Percentiles rank a stretch among this genome's conserved stretches.
These are phyloP conservation scores for Clavispora vitiphila DNA, from an alignment of 805 yeast genomes.

Conservation along the genomic window DNA sequence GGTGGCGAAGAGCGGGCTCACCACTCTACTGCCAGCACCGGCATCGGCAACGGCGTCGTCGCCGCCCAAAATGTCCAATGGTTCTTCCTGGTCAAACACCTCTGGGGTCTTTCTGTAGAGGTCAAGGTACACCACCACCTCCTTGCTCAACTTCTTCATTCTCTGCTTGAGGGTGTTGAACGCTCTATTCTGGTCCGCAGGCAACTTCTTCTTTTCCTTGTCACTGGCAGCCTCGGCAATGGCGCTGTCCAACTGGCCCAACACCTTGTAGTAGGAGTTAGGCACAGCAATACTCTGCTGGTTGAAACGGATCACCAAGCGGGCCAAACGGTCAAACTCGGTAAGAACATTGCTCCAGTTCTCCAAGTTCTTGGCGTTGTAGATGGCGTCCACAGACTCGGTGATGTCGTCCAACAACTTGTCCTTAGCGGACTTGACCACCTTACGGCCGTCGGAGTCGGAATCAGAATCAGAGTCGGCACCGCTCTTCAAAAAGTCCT, in stretches of 20 bases:
- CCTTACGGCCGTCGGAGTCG: constrained; percentile 72
- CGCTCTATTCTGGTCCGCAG: constrained; percentile 79
- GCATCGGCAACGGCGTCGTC: constrained; percentile 26
- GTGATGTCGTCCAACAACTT: constrained; percentile 86
- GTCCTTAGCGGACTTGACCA: constrained; percentile 90
- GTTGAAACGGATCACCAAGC: constrained; percentile 58
- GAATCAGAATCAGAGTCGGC: constrained; percentile 38
- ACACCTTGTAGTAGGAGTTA: constrained; percentile 57
- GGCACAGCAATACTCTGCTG: constrained; percentile 80
- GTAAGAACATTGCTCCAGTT: constrained; percentile 75
- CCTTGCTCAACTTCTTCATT: constrained; percentile 73
- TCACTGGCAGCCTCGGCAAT: constrained; percentile 46
- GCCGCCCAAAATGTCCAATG: constrained; percentile 34
- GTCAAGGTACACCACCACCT: constrained; percentile 55
- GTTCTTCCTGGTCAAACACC: constrained; percentile 56
- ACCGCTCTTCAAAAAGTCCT: constrained; percentile 39
- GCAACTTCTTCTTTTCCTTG: constrained; percentile 65
- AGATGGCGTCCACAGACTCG: constrained; percentile 59
- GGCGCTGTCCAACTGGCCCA: constrained; percentile 69
- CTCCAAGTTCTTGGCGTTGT: constrained; percentile 58
- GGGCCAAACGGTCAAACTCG: constrained; percentile 76
- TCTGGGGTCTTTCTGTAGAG: constrained; percentile 67
- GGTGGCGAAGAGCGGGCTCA: constrained; percentile 58
- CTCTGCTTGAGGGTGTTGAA: constrained; percentile 86
- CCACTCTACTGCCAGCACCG: constrained; percentile 23